Percentiles rank a stretch among this genome's conserved stretches.
Conservation (phyloP, 1,284 basidiomycete species). For the Crepidotus sp. region DNA sequence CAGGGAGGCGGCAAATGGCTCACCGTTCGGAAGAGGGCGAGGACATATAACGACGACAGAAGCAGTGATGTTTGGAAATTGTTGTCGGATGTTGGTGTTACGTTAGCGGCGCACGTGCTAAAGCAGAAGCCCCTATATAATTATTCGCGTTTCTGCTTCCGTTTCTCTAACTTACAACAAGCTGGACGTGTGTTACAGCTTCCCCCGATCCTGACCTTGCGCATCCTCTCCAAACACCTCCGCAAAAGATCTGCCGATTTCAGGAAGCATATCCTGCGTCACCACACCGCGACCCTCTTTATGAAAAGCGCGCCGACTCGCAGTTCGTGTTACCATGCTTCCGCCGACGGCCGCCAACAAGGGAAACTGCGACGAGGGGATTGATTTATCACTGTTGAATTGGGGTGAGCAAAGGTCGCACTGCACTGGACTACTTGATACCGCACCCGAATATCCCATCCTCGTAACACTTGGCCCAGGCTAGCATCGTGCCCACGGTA, state of each 20-base stretch:
- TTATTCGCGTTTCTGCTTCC: not conserved
- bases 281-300: conserved; percentile 77
- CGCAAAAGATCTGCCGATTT: conserved; percentile 67
- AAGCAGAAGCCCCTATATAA: not conserved
- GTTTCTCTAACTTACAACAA: too few species aligned
- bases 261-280: conserved; percentile 81
- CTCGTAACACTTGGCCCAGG: conserved; percentile 92
- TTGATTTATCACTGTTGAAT: conserved; percentile 32
- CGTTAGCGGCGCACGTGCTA: not conserved
- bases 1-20: not conserved
- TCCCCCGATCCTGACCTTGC: conserved; percentile 32
- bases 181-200: conserved; percentile 22
- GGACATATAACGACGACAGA: not conserved
- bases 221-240: conserved; percentile 58
- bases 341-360: conserved; percentile 84
- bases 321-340: conserved; percentile 79
- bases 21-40: conserved; percentile 10
- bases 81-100: not conserved
- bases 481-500: conserved; percentile 78
- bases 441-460: conserved; percentile 66
- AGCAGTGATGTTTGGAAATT: not conserved
- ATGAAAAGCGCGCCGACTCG: conserved; percentile 69
- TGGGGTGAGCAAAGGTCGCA: not conserved
- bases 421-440: not conserved
- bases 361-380: conserved; percentile 59